Percentiles rank a stretch among this genome's conserved stretches.
Conservation (phyloP, 2,329 filamentous ascomycete genomes). For the Ophiostoma ips region DNA sequence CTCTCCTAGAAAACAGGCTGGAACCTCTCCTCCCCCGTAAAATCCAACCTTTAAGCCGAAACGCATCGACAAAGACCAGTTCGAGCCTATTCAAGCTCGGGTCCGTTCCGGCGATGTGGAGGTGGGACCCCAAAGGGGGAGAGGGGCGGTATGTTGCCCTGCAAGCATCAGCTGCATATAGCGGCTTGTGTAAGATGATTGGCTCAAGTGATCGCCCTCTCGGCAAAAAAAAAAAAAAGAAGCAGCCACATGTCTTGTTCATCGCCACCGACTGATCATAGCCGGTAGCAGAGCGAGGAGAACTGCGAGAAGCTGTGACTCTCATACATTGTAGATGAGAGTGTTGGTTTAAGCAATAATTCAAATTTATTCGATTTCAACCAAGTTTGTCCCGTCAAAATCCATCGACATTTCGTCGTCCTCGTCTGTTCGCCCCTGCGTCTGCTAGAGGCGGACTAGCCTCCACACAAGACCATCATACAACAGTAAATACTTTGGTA, state of each 20-base stretch:
- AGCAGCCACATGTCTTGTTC: no score
- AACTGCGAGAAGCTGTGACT: no score
- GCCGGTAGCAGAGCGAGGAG: no score
- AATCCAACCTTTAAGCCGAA: constrained; percentile 7
- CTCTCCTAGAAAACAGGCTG: background rate
- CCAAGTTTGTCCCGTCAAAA: no score
- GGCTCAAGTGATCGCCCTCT: no score
- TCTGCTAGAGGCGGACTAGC: background rate
- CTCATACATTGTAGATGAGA: no score
- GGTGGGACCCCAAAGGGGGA: constrained; percentile 7
- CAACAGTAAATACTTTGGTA: constrained; percentile 1
- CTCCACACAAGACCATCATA: background rate
- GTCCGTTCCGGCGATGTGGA: constrained; percentile 8
- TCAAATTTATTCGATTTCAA: no score
- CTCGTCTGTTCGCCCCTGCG: background rate
- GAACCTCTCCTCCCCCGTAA: background rate
- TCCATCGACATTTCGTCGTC: background rate
- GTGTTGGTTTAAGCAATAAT: no score
- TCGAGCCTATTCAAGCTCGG: background rate
- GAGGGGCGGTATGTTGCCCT: constrained; percentile 2
- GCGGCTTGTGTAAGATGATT: background rate
- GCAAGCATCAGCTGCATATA: background rate
- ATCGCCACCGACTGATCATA: no score
- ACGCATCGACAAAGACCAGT: background rate
- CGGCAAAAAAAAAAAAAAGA: no score